Percentiles rank a stretch among this genome's conserved stretches.
Conservation (phyloP, 2,329 filamentous ascomycete species). For the Sclerotinia spermophila region DNA sequence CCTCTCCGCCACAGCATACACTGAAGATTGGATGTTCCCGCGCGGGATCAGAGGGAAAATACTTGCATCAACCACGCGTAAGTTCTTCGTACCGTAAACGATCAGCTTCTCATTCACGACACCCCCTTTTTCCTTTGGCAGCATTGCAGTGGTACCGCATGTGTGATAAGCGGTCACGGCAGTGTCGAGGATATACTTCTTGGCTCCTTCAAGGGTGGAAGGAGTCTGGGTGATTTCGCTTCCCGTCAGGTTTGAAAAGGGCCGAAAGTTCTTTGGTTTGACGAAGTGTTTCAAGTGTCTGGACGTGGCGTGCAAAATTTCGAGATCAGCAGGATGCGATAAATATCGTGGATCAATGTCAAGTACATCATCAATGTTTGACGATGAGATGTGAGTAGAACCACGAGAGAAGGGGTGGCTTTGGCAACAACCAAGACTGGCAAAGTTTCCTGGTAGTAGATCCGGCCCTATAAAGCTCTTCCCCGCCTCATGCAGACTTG, state of each 20-base stretch:
- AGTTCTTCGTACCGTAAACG: conserved; percentile 19
- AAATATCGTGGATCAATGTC: conserved; percentile 38
- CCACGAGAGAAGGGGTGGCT: conserved; percentile 53
- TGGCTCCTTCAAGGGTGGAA: conserved; percentile 1
- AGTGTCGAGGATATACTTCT: conserved; percentile 9
- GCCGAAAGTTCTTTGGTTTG: neutral
- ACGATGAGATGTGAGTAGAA: conserved; percentile 50
- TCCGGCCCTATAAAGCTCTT: conserved; percentile 6
- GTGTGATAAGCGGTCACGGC: neutral
- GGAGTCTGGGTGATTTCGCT: conserved; percentile 4
- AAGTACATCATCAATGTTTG: conserved; percentile 40
- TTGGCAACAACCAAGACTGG: conserved; percentile 47
- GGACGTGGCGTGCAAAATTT: conserved; percentile 10
- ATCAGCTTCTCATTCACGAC: conserved; percentile 23
- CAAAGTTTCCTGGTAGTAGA: neutral
- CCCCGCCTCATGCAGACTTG: conserved; percentile 7
- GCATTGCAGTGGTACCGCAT: conserved; percentile 12
- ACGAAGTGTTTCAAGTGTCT: conserved; percentile 5
- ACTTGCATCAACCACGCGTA: conserved; percentile 25
- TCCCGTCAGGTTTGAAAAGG: conserved; percentile 4
- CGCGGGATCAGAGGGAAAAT: neutral
- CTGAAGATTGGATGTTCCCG: neutral
- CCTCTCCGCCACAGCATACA: neutral
- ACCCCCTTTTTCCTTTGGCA: conserved; percentile 17
- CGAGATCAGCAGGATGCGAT: conserved; percentile 11